phyloP scores from a whole-genome alignment of 1,284 basidiomycete species.

The Porogramme epimiltina region DNA sequence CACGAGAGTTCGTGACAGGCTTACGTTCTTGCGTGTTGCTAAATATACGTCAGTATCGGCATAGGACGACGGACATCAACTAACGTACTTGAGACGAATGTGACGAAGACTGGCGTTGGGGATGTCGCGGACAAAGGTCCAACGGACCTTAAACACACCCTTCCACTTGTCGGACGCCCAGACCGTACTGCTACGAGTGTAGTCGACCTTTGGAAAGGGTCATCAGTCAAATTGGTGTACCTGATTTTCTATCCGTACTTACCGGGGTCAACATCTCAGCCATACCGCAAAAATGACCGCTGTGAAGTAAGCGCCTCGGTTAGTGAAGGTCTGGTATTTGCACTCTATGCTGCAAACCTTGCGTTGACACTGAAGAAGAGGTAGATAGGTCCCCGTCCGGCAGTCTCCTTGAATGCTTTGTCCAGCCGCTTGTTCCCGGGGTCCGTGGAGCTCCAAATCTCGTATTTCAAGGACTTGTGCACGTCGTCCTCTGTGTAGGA shows the following conservation, averaged over 20 bases:
- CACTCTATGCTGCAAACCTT: constrained; percentile 47
- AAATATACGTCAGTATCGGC: constrained; percentile 27
- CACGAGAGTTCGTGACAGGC: constrained; percentile 92
- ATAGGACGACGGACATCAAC: constrained; percentile 1
- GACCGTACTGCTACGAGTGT: constrained; percentile 85
- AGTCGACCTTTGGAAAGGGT: constrained; percentile 58
- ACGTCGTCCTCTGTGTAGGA: constrained; percentile 98
- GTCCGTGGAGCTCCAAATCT: constrained; percentile 96
- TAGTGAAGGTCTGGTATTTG: constrained; percentile 2
- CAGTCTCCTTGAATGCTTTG: constrained; percentile 91
- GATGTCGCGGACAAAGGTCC: constrained; percentile 95
- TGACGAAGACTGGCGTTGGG: constrained; percentile 85
- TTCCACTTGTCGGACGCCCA: constrained; percentile 99
- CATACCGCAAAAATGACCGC: constrained; percentile 96
- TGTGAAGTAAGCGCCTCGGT: constrained; percentile 30
- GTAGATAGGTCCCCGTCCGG: constrained; percentile 87
- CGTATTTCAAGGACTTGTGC: constrained; percentile 94
- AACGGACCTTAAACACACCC: constrained; percentile 92
- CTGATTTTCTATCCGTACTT: too few species aligned
- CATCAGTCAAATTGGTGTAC: too few species aligned
- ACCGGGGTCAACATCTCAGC: constrained; percentile 93
- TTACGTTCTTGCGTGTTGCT: constrained; percentile 97
- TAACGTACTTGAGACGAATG: constrained; percentile 76
- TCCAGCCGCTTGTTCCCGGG: constrained; percentile 95
- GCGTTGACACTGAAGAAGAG: constrained; percentile 97